phyloP scores from a whole-genome alignment of 192 early-diverging fungal species.

The Oehlia diaphana region DNA sequence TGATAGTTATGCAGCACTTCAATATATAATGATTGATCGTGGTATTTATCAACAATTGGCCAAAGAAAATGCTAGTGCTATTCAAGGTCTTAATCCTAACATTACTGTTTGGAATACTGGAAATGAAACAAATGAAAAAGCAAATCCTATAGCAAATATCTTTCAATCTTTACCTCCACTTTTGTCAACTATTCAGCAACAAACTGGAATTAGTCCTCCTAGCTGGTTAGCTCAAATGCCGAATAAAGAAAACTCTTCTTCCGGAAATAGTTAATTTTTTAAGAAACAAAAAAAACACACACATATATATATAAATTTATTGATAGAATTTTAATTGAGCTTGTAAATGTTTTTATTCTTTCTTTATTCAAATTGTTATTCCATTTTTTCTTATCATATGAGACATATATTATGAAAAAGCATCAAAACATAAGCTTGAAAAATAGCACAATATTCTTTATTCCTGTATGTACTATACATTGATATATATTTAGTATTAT shows the following conservation, averaged over 20 bases:
- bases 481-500: no score
- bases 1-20: constrained; percentile 37
- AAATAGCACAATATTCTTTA: no score
- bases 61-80: constrained; percentile 49
- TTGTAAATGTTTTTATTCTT: no score
- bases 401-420: no score
- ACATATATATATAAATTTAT: no score
- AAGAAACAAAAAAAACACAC: no score
- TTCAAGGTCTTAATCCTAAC: constrained; percentile 52
- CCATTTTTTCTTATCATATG: no score
- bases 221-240: background rate
- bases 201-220: constrained; percentile 40
- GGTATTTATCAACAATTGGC: constrained; percentile 52
- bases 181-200: constrained; percentile 44
- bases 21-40: constrained; percentile 55
- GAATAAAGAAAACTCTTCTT: background rate
- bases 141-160: constrained; percentile 46
- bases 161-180: constrained; percentile 46
- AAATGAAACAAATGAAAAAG: constrained; percentile 8
- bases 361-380: no score
- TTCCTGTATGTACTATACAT: no score
- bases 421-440: no score
- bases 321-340: no score
- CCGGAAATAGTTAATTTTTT: no score
- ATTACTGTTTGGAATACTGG: constrained; percentile 51